Percentiles rank a stretch among this genome's conserved stretches.
Conservation (phyloP, 306 rosid genomes). For the Morella rubra region DNA sequence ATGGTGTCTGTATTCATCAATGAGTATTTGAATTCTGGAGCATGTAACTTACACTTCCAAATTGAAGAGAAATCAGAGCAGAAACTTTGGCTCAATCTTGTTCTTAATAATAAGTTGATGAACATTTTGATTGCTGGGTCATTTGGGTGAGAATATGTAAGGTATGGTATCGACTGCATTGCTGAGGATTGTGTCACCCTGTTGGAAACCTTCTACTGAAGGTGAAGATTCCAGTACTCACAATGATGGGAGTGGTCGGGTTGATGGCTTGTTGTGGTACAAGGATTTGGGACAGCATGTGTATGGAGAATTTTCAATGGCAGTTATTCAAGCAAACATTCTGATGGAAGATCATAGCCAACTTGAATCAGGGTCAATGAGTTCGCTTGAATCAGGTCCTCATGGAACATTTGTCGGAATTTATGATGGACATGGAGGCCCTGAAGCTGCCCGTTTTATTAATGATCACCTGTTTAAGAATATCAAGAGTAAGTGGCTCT, state of each 20-base stretch:
- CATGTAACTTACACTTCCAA: slow-evolving; percentile 42
- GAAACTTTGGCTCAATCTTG: slow-evolving; percentile 36
- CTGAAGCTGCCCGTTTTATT: slow-evolving; percentile 79
- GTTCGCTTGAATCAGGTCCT: slow-evolving; percentile 52
- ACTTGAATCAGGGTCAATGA: slow-evolving; percentile 83
- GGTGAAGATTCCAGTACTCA: slow-evolving; percentile 57
- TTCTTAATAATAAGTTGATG: slow-evolving; percentile 34
- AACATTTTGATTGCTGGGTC: slow-evolving; percentile 53
- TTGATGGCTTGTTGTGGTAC: slow-evolving; percentile 77
- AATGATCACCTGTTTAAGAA: slow-evolving; percentile 63
- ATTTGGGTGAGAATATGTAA: slow-evolving; percentile 79
- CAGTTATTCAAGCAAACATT: slow-evolving; percentile 91
- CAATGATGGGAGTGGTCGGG: slow-evolving; percentile 63
- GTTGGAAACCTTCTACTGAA: slow-evolving; percentile 60
- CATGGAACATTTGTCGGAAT: slow-evolving; percentile 85
- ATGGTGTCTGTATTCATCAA: slow-evolving; percentile 56
- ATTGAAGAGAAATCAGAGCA: slow-evolving; percentile 45
- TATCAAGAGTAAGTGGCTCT: slow-evolving; percentile 62
- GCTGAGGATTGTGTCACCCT: slow-evolving; percentile 70
- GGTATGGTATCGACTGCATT: slow-evolving; percentile 77
- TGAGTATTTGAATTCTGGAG: slow-evolving; percentile 62
- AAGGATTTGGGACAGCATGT: slow-evolving; percentile 76
- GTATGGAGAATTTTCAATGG: slow-evolving; percentile 91
- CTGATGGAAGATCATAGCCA: slow-evolving; percentile 94
- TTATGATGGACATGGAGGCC: slow-evolving; percentile 98